A percentile compares a stretch with the other conserved stretches of the same genome.
Conservation (phyloP, 805 yeast genomes). For the Lipomyces chichibuensis region DNA sequence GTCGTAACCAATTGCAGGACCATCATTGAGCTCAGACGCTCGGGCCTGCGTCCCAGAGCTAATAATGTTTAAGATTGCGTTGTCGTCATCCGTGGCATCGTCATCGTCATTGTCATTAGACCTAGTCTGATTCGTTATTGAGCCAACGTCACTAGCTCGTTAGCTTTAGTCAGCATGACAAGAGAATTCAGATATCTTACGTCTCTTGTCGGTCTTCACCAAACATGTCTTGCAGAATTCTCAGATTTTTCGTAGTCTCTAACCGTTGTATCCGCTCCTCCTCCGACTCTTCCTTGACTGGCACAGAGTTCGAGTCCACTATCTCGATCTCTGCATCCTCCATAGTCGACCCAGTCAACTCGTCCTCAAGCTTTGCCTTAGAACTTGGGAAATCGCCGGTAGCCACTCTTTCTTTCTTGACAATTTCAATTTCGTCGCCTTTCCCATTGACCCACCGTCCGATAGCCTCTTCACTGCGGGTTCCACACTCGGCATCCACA, state of each 20-base stretch:
- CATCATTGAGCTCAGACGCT: not conserved
- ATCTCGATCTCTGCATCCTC: constrained; percentile 13
- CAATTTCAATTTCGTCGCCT: constrained; percentile 31
- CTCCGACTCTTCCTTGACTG: constrained; percentile 12
- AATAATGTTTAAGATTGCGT: constrained; percentile 12
- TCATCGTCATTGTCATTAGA: constrained; percentile 43
- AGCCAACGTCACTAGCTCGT: not conserved
- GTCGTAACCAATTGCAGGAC: not conserved
- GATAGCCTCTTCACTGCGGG: constrained; percentile 57
- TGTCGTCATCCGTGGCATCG: constrained; percentile 41
- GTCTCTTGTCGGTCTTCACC: constrained; percentile 2
- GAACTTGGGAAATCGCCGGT: constrained; percentile 18
- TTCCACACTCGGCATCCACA: constrained; percentile 67
- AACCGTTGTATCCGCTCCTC: constrained; percentile 18
- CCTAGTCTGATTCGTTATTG: not conserved
- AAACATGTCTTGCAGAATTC: constrained; percentile 23
- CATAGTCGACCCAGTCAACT: constrained; percentile 6
- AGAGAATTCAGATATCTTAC: not conserved
- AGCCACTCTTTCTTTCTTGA: not conserved
- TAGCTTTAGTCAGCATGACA: not conserved
- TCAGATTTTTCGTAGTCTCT: constrained; percentile 24
- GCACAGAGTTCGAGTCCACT: not conserved
- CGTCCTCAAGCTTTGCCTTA: constrained; percentile 15
- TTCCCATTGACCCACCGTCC: constrained; percentile 34
- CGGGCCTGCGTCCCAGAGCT: constrained; percentile 7